Base-by-base conservation (phyloP, 495 filamentous ascomycete genomes). In the Lasiosphaeris hirsuta region DNA sequence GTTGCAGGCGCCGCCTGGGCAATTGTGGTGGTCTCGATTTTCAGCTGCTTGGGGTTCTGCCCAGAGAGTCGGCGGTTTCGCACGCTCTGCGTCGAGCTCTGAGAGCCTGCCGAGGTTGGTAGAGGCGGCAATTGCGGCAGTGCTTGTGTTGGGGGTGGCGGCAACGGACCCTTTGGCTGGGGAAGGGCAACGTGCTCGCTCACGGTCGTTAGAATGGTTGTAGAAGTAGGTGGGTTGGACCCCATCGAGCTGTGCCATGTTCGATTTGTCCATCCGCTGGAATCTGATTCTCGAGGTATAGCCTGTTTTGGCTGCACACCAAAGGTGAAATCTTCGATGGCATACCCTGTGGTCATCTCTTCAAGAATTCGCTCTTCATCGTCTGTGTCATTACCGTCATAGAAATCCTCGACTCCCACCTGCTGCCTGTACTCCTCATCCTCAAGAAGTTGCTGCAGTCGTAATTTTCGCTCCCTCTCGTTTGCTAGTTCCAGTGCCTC, bases 361-460 rank as follows among this genome's bases (percentile, higher is more conserved):
- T 98, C 94, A 38, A 98, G 71, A 58, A 97, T 78, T 38, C 91
- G 83, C 66, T 97, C 94, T 61, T 96, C 91, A 49, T 92, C 90
- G 52, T 92, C 90, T n/a, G 85, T 87, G 55, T 92, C 89, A 40
- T 90, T 75, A n/a, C 71, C 87, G 48, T 86, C 85, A 51, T 83
- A 79, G 58, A 78, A 76, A 42, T 72, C 73, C 2, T 65, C 61
- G 0, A 59, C 15, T 7, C 46, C 63, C 14, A 68, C 71, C 39
- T 67, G 56, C 41, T 65, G 50, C 53, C 66, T 60, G 63, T 67
- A 64, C 42, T 83, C 67, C 53, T 75, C 66, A 38, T 74, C 72
- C 23, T 70, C 59, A 0, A 63, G 40, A 13, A 71, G 63, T n/a
- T 61, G 66, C 6, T 75, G 58, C 38, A 73, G 60, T 39, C 79